A percentile compares a stretch with the other conserved stretches of the same genome.
phyloP scores from a whole-genome alignment of 2,329 filamentous ascomycete species.

The Ascochyta koolunga region DNA sequence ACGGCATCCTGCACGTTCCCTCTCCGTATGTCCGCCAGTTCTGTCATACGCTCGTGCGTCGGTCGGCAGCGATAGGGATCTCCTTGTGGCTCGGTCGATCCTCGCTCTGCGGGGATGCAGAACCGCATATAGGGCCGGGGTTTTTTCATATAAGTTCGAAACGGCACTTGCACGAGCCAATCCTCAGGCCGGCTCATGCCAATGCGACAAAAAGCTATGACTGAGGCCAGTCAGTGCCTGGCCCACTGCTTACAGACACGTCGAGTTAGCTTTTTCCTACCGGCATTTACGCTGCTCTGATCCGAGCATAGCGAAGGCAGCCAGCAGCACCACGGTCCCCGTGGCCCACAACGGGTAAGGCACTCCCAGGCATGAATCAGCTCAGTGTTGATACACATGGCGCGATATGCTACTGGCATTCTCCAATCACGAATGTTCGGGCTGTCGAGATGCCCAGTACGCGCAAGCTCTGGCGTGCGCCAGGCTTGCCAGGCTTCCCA shows the following conservation, averaged over 20 bases:
- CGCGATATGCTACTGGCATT: constrained; percentile 24
- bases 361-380: constrained; percentile 39
- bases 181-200: constrained; percentile 44
- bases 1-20: constrained; percentile 25
- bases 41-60: constrained; percentile 41
- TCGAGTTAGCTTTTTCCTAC: constrained; percentile 42
- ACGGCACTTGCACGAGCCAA: constrained; percentile 50
- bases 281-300: constrained; percentile 33
- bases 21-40: constrained; percentile 31
- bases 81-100: constrained; percentile 47
- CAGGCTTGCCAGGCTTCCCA: constrained; percentile 29
- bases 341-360: constrained; percentile 29
- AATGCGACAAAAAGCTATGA: constrained; percentile 45
- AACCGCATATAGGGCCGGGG: constrained; percentile 49
- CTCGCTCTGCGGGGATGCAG: constrained; percentile 38
- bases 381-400: constrained; percentile 27
- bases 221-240: constrained; percentile 32
- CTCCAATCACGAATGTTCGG: constrained; percentile 6
- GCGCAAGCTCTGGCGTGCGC: constrained; percentile 21
- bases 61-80: constrained; percentile 33
- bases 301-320: constrained; percentile 32
- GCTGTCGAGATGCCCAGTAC: constrained; percentile 10
- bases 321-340: constrained; percentile 35
- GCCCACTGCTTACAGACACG: constrained; percentile 43
- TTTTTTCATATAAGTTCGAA: constrained; percentile 45